These are phyloP conservation scores for Sequoiadendron giganteum DNA, from an alignment of 75 land plant species.

Conservation along the genomic window DNA sequence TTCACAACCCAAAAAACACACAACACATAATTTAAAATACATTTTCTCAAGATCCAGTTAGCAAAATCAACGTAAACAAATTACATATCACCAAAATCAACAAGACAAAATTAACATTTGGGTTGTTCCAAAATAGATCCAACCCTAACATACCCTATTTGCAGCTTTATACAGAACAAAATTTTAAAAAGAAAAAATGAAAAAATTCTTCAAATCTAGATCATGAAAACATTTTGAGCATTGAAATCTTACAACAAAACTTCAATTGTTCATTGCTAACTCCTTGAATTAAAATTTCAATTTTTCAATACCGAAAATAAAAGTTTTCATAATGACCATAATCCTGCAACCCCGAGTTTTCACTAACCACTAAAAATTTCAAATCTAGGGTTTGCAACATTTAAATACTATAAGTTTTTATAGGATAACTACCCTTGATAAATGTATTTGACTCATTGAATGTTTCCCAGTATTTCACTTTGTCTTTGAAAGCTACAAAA, in stretches of 20 bases:
- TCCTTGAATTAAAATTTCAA: not conserved
- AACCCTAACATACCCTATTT: not conserved
- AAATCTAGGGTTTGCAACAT: too few species aligned
- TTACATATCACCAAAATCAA: not conserved
- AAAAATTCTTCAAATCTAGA: not conserved
- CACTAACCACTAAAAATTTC: too few species aligned
- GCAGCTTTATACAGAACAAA: too few species aligned
- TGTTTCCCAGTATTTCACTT: too few species aligned
- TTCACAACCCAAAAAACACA: not conserved
- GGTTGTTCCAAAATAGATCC: not conserved
- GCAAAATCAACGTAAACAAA: not conserved
- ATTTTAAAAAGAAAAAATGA: not conserved
- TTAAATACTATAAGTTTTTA: too few species aligned
- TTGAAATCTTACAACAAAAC: not conserved
- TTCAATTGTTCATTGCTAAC: not conserved
- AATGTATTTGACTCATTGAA: too few species aligned
- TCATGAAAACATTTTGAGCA: not conserved
- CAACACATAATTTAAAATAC: not conserved
- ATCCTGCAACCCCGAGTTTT: too few species aligned
- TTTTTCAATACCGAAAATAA: not conserved
- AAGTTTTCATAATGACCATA: too few species aligned
- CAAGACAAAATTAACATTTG: not conserved
- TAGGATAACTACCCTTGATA: too few species aligned
- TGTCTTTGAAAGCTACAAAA: too few species aligned
- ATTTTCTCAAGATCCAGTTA: not conserved